Evolutionary conservation across 2,329 filamentous ascomycete genomes (phyloP).

Genomic region (Thielaviopsis ethacetica): DNA sequence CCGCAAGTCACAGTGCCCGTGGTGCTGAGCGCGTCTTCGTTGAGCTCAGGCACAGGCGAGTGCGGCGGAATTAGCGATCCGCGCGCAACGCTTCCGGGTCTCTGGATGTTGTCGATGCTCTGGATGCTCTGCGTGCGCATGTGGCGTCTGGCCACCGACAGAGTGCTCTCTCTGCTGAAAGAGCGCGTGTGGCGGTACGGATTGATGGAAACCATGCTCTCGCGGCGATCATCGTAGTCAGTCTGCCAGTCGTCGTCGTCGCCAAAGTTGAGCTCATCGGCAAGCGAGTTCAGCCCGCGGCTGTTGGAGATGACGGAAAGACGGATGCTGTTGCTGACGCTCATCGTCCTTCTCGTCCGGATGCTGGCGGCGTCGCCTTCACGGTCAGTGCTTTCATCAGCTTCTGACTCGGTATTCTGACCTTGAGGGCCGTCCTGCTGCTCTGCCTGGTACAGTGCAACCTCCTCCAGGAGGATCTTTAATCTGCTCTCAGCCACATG

Average conservation of each 20-base stretch:
- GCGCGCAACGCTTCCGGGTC: conserved; percentile 35
- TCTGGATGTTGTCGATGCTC: conserved; percentile 22
- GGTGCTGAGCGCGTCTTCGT: conserved; percentile 31
- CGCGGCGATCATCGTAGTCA: conserved; percentile 48
- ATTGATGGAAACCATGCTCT: conserved; percentile 38
- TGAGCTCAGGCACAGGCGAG: conserved; percentile 32
- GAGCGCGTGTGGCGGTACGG: conserved; percentile 33
- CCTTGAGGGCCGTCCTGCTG: conserved; percentile 23
- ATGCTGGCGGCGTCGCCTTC: conserved; percentile 61
- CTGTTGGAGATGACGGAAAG: conserved; percentile 51
- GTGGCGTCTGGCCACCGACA: conserved; percentile 28
- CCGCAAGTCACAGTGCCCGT: conserved; percentile 5
- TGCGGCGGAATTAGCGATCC: conserved; percentile 37
- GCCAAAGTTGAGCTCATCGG: conserved; percentile 80
- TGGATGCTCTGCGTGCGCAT: conserved; percentile 41
- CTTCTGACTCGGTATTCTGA: conserved; percentile 35
- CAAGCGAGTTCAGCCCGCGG: conserved; percentile 54
- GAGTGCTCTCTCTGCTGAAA: conserved; percentile 39
- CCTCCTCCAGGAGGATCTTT: conserved; percentile 70
- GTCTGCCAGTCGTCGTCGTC: conserved; percentile 59
- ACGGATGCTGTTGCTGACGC: conserved; percentile 54
- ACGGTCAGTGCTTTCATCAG: conserved; percentile 37
- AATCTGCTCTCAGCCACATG: conserved; percentile 82
- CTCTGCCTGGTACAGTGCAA: conserved; percentile 51
- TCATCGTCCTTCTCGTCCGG: conserved; percentile 40